Conservation (phyloP, 208 protist species). For the Acanthamoeba sp. region DNA sequence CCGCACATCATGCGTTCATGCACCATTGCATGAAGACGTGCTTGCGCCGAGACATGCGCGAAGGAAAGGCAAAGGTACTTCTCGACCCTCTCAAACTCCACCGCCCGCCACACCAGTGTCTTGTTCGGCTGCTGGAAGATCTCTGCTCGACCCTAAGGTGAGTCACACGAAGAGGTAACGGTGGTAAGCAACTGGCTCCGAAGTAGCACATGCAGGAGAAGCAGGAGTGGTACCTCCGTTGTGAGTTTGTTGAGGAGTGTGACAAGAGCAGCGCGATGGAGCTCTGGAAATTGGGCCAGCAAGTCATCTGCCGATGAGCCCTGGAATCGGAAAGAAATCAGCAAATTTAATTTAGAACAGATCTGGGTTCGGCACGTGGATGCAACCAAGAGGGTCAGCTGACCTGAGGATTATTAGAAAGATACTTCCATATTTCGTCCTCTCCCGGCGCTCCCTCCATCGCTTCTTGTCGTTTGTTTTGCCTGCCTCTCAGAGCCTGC, state of each 20-base stretch:
- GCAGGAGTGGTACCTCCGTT: neutral
- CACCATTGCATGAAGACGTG: too few relatives aligned
- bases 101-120: neutral
- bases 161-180: too few relatives aligned
- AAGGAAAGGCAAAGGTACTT: neutral
- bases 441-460: neutral
- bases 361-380: too few relatives aligned
- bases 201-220: neutral
- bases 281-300: neutral
- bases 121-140: neutral
- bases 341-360: neutral
- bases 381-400: too few relatives aligned
- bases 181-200: neutral
- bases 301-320: neutral
- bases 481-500: neutral
- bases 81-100: neutral
- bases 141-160: neutral
- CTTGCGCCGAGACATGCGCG: too few relatives aligned
- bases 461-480: neutral
- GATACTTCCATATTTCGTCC: neutral
- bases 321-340: neutral
- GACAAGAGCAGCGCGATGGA: neutral
- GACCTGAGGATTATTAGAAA: neutral
- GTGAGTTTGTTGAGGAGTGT: conserved; percentile 7
- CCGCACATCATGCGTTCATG: neutral